Evolutionary conservation across 305 asterid species (phyloP), one percentile per base, ranked within the genome.

Genomic region (Coffea humblotiana): DNA sequence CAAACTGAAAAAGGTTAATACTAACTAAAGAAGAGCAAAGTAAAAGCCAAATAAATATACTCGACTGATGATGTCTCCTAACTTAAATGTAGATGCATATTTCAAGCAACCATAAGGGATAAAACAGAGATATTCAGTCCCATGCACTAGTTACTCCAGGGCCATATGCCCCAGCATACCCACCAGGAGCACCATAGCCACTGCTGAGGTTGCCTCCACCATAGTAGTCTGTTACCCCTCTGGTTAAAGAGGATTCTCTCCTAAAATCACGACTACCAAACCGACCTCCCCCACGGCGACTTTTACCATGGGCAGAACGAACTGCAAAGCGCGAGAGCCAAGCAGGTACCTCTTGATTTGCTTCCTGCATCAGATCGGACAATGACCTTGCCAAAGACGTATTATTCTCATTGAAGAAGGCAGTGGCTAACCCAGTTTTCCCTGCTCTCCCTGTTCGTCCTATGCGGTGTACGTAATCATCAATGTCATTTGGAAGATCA

Each of bases 371-470:
- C 83, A 94, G 80, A 23, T 94, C 98, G 6, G 97, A 78, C 84
- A 94, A 82, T 49, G 97, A 77, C 86, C 86, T 87, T 2, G 98
- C 96, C 86, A 94, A 56, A 2, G 98, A 91, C 73, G 93, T 80
- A 84, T 93, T 93, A 71, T 89, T 93, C 45, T 94, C 97, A 12
- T 94, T 94, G 79, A 94, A 94, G 87, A 94, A 94, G 8, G 98
- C 98, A 10, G 98, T 93, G 4, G 98, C 98, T 76, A 94, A 80
- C 76, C 98, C 98, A 0, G 95, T 54, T 81, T 94, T 94, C 27
- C 98, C 98, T 0, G 98, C 98, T 58, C 98, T 92, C 23, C 97
- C 98, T 9, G 98, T 94, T 48, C 98, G 90, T 52, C 98, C 97
- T 23, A 94, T 94, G 32, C 98, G 97, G 87, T 94, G 97, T 81